These are phyloP conservation scores for Phytophthora citricola DNA, from an alignment of 352 stramenopile species.

Conservation along the genomic window DNA sequence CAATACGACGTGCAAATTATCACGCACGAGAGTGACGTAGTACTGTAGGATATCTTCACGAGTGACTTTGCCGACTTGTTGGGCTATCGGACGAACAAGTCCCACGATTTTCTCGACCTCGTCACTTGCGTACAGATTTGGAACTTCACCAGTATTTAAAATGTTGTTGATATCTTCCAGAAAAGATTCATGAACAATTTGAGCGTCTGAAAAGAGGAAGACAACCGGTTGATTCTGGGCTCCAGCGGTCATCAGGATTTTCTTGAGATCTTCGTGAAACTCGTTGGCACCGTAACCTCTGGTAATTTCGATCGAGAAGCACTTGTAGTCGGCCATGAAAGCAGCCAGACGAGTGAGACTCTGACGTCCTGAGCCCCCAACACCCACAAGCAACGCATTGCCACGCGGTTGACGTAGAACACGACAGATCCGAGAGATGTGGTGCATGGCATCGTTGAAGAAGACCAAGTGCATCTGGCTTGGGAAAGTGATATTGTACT, in stretches of 20 bases:
- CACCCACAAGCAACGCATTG: constrained; percentile 93
- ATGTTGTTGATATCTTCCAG: constrained; percentile 96
- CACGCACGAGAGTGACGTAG: constrained; percentile 92
- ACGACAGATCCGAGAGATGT: constrained; percentile 93
- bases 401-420: constrained; percentile 92
- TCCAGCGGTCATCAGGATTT: constrained; percentile 90
- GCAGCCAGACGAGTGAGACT: constrained; percentile 90
- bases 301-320: constrained; percentile 94
- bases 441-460: constrained; percentile 95
- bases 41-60: constrained; percentile 87
- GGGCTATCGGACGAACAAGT: constrained; percentile 82
- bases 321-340: constrained; percentile 94
- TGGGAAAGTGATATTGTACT: constrained; percentile 95
- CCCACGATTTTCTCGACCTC: constrained; percentile 92
- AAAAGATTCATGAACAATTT: constrained; percentile 95
- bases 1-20: constrained; percentile 95
- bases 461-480: constrained; percentile 96
- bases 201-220: constrained; percentile 94
- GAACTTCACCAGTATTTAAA: constrained; percentile 93
- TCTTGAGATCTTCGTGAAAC: constrained; percentile 94
- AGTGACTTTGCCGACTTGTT: constrained; percentile 81
- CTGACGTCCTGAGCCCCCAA: constrained; percentile 91
- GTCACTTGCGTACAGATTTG: constrained; percentile 93
- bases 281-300: constrained; percentile 90
- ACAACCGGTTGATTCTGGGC: constrained; percentile 89